Conservation (phyloP, 495 filamentous ascomycete genomes). For the Penicillium robsamsonii region DNA sequence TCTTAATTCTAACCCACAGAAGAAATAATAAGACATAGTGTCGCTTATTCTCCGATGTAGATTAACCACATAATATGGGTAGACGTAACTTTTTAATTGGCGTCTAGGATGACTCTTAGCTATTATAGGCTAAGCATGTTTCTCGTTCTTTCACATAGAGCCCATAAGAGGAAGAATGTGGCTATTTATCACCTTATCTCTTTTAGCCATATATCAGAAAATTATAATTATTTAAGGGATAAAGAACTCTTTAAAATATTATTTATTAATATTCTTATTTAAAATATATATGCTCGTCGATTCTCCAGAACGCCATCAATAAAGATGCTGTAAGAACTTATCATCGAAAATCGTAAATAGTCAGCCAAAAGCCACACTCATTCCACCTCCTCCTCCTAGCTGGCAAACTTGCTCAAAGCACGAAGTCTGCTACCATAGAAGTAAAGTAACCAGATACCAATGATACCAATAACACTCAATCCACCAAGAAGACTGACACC, state of each 20-base stretch:
- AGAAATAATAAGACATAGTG: neutral
- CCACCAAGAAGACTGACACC: conserved; percentile 57
- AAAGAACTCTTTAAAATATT: neutral
- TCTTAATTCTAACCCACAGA: neutral
- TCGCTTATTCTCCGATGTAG: neutral
- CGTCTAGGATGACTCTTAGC: neutral
- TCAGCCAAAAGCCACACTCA: neutral
- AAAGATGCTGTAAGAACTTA: neutral
- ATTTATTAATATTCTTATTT: neutral
- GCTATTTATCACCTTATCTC: too few species aligned
- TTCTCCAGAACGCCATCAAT: neutral
- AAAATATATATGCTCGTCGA: neutral
- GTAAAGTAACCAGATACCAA: conserved; percentile 48
- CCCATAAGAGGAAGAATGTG: too few species aligned
- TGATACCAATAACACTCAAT: conserved; percentile 52
- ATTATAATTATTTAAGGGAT: neutral
- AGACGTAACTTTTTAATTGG: neutral
- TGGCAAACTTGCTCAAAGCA: conserved; percentile 32
- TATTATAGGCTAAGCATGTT: neutral
- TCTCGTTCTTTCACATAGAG: neutral
- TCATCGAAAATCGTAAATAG: neutral
- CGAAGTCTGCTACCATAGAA: conserved; percentile 28
- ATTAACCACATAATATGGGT: neutral
- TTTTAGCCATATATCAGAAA: too few species aligned
- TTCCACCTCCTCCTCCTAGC: conserved; percentile 12